Percentiles rank a stretch among this genome's conserved stretches.
phyloP scores from a whole-genome alignment of 345 rosid genomes.

The Populus nigra region DNA sequence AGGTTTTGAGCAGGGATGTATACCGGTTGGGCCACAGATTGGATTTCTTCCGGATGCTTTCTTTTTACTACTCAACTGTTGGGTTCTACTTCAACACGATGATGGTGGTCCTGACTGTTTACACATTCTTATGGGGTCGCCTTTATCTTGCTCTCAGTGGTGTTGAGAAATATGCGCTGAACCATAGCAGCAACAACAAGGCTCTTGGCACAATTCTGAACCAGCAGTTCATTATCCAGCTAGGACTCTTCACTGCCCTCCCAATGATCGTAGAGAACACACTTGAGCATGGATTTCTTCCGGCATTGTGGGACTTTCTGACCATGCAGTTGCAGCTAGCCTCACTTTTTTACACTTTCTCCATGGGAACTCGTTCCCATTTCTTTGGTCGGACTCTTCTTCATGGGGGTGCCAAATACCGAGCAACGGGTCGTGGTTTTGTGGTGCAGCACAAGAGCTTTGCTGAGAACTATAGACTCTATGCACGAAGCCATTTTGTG shows the following conservation, averaged over 20 bases:
- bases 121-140: slow-evolving; percentile 79
- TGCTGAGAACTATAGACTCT: slow-evolving; percentile 74
- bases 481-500: slow-evolving; percentile 85
- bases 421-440: slow-evolving; percentile 92
- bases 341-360: slow-evolving; percentile 74
- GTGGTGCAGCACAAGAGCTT: slow-evolving; percentile 84
- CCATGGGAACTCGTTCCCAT: slow-evolving; percentile 82
- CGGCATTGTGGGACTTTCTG: slow-evolving; percentile 75
- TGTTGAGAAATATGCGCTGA: slow-evolving; percentile 46
- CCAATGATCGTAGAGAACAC: slow-evolving; percentile 84
- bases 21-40: slow-evolving; percentile 84
- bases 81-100: slow-evolving; percentile 76
- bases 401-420: slow-evolving; percentile 92
- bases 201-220: slow-evolving; percentile 28
- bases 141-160: slow-evolving; percentile 88
- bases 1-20: slow-evolving; percentile 82
- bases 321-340: slow-evolving; percentile 87
- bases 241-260: slow-evolving; percentile 78
- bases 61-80: slow-evolving; percentile 67
- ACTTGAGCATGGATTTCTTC: slow-evolving; percentile 85
- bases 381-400: slow-evolving; percentile 87
- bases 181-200: slow-evolving; percentile 30
- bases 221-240: slow-evolving; percentile 44
- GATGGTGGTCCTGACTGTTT: slow-evolving; percentile 68
- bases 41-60: slow-evolving; percentile 86